phyloP scores from a whole-genome alignment of 192 early-diverging fungal species.

The Pilaira anomala region DNA sequence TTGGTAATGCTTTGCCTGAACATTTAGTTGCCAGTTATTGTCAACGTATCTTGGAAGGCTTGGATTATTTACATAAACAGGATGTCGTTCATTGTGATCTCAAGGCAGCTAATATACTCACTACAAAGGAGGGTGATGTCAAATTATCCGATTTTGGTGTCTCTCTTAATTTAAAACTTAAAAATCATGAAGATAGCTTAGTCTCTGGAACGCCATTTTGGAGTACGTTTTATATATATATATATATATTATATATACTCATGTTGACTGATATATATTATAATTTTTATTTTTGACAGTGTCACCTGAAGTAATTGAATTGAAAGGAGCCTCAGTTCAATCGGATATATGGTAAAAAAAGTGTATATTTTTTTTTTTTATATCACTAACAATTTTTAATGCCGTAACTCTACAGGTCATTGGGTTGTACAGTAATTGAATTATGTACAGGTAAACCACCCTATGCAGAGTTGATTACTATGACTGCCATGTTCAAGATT shows the following conservation, averaged over 20 bases:
- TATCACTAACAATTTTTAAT: background rate
- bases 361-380: background rate
- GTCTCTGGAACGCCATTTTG: conserved; percentile 85
- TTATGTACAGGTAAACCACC: conserved; percentile 91
- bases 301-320: conserved; percentile 90
- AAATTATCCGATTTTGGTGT: conserved; percentile 98
- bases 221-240: conserved; percentile 43
- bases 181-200: conserved; percentile 54
- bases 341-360: conserved; percentile 88
- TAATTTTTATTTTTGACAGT: conserved; percentile 30
- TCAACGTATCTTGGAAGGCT: conserved; percentile 85
- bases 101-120: conserved; percentile 94
- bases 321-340: conserved; percentile 81
- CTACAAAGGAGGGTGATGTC: conserved; percentile 90
- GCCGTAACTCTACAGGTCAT: conserved; percentile 44
- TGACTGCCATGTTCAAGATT: conserved; percentile 91
- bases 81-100: conserved; percentile 91
- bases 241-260: background rate
- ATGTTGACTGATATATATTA: conserved; percentile 1
- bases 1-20: conserved; percentile 84
- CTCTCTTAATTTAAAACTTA: conserved; percentile 77
- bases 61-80: conserved; percentile 84
- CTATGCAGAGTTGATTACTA: conserved; percentile 77
- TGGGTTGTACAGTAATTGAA: conserved; percentile 95
- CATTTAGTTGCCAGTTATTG: conserved; percentile 81